A percentile compares a stretch with the other conserved stretches of the same genome.
Evolutionary conservation across 345 rosid species (phyloP).

Genomic region (Garcia nutans): DNA sequence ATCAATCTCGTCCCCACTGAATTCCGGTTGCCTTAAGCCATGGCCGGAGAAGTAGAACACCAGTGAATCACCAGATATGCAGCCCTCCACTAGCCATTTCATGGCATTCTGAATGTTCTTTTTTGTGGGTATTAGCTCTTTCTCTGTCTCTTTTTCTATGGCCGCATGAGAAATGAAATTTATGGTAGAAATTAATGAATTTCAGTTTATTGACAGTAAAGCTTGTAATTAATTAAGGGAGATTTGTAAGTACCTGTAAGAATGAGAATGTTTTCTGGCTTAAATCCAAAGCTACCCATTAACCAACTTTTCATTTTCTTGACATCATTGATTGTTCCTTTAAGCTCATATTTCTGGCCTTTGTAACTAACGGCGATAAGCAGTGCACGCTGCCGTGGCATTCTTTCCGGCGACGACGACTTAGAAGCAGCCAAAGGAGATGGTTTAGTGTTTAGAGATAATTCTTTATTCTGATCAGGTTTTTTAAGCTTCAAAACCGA

Average conservation of each 20-base stretch:
- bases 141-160: slow-evolving; percentile 58
- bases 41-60: slow-evolving; percentile 91
- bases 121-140: slow-evolving; percentile 53
- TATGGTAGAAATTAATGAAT: no score
- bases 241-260: slow-evolving; percentile 29
- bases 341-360: slow-evolving; percentile 36
- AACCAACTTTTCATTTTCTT: slow-evolving; percentile 48
- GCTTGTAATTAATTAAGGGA: no score
- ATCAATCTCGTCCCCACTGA: slow-evolving; percentile 54
- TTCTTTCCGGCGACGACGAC: neutral
- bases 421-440: neutral
- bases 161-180: no score
- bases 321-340: slow-evolving; percentile 56
- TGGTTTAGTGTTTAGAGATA: slow-evolving; percentile 1
- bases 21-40: slow-evolving; percentile 55
- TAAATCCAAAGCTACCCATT: slow-evolving; percentile 38
- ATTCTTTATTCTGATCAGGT: neutral
- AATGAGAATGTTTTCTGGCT: slow-evolving; percentile 35
- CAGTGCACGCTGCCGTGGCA: slow-evolving; percentile 46
- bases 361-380: slow-evolving; percentile 49
- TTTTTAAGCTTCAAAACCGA: neutral
- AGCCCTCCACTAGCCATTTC: slow-evolving; percentile 69
- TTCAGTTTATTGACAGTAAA: no score
- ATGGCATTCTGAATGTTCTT: slow-evolving; percentile 54
- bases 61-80: slow-evolving; percentile 64